Base-by-base conservation (phyloP, 2,329 filamentous ascomycete genomes). In the Berkeleyomyces rouxiae region DNA sequence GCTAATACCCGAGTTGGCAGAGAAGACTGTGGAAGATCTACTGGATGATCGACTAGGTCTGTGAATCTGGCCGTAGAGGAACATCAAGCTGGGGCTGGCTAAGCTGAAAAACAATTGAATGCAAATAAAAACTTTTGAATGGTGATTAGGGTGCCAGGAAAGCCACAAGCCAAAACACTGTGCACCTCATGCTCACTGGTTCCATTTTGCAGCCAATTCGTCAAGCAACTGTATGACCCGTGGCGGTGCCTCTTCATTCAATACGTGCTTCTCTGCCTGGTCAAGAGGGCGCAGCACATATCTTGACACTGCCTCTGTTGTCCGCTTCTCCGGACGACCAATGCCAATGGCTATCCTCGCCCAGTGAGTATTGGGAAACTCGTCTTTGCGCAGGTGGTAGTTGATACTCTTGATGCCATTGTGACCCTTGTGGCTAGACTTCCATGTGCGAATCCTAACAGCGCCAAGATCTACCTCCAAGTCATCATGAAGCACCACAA, bases 401-500 rank as follows among this genome's bases (percentile, higher is more conserved):
- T 82, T 78, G 60, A 86, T 77, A 69, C 85, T 88, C 71, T 84
- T 87, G 68, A 92, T 71, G 1, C 88, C 88, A 68, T 90, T 89
- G 72, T 92, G 88, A 0, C 88, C 88, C 7, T 81, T 79, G 44
- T 82, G 77, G 69, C 86, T 89, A 62, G 78, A 73, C 2, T 78
- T 77, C 71, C 86, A 89, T 33, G 78, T 77, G 63, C 80, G 80
- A 4, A 88, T 76, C 58, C 77, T 82, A 11, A 95, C 79, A 43
- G 79, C 78, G 0, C 90, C 90, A 1, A 90, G 70, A 2, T 79
- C 75, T 49, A 81, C 78, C 69, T 96, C 91, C 42, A 97, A 74
- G 71, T 97, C 92, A 71, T 97, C 92, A 71, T 97, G 90, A 23
- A 97, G 76, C 10, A 97, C 76, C 0, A 97, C 82, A 13, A 99